These are phyloP conservation scores for Coniochaeta ligniaria DNA, from an alignment of 2,329 filamentous ascomycete genomes.

Conservation along the genomic window DNA sequence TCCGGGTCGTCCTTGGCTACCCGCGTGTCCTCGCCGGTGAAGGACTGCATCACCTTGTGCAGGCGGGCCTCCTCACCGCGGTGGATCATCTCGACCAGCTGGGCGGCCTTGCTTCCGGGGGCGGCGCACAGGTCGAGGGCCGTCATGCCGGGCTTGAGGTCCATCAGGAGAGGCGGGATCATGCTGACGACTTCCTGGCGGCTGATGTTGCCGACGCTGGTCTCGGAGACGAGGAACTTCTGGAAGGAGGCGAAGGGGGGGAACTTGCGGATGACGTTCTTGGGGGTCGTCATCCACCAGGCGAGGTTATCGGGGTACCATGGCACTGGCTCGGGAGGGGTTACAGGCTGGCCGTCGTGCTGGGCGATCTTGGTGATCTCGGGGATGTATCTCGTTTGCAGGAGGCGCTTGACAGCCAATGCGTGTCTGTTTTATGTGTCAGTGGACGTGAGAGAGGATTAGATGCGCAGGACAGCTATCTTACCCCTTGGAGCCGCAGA, in stretches of 20 bases:
- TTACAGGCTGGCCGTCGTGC: slow-evolving; percentile 73
- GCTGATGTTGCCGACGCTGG: slow-evolving; percentile 93
- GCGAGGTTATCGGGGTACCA: slow-evolving; percentile 96
- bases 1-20: slow-evolving; percentile 40
- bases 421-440: too few species aligned
- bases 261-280: slow-evolving; percentile 90
- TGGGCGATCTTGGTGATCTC: slow-evolving; percentile 79
- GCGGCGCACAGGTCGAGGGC: slow-evolving; percentile 95
- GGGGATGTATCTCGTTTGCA: slow-evolving; percentile 84
- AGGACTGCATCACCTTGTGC: slow-evolving; percentile 58
- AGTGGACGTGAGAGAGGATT: too few species aligned
- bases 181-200: slow-evolving; percentile 97
- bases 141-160: slow-evolving; percentile 83
- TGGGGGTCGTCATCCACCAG: slow-evolving; percentile 97
- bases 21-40: slow-evolving; percentile 54
- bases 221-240: slow-evolving; percentile 96
- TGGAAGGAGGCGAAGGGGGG: slow-evolving; percentile 93
- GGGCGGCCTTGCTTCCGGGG: slow-evolving; percentile 92
- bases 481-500: slow-evolving; percentile 89
- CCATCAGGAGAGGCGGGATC: slow-evolving; percentile 93
- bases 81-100: slow-evolving; percentile 92
- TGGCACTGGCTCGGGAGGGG: slow-evolving; percentile 71
- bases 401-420: slow-evolving; percentile 80
- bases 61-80: slow-evolving; percentile 85
- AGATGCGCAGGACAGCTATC: too few species aligned